A percentile compares a stretch with the other conserved stretches of the same genome.
Evolutionary conservation across 345 rosid species (phyloP).

Genomic region (Hypericum androsaemum): DNA sequence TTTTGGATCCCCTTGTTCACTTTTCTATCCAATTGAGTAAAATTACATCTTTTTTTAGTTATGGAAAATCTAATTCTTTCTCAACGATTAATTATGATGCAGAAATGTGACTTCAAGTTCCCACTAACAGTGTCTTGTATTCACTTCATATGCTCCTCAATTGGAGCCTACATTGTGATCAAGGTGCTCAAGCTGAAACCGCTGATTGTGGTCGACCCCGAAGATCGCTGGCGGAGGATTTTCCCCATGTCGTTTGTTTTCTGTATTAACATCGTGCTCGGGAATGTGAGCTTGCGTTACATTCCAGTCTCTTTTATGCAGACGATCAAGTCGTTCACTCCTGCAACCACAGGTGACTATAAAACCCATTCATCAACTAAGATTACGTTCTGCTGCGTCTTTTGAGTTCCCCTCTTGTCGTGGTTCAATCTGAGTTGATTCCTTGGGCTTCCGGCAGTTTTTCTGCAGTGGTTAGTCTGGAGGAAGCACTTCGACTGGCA

Average conservation of each 20-base stretch:
- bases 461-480: conserved; percentile 97
- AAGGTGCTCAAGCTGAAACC: conserved; percentile 90
- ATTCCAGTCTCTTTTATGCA: conserved; percentile 99
- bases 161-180: conserved; percentile 88
- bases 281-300: conserved; percentile 88
- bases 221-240: conserved; percentile 95
- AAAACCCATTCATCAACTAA: neutral
- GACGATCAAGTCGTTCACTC: conserved; percentile 97
- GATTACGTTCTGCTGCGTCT: neutral
- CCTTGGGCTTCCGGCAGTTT: conserved; percentile 45
- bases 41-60: too few relatives aligned
- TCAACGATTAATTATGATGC: conserved; percentile 6
- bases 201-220: conserved; percentile 67
- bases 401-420: neutral
- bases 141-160: conserved; percentile 93
- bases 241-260: conserved; percentile 98
- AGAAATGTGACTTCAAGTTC: conserved; percentile 98
- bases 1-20: too few relatives aligned
- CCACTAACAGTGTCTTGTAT: conserved; percentile 84
- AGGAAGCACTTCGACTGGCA: conserved; percentile 94
- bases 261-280: conserved; percentile 91
- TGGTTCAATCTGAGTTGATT: conserved; percentile 11
- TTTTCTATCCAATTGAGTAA: too few relatives aligned
- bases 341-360: conserved; percentile 90
- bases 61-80: conserved; percentile 8